Evolutionary conservation across 805 yeast species (phyloP), one percentile per base, ranked within the genome.

Genomic region (Kodamaea hsintzibuensis): DNA sequence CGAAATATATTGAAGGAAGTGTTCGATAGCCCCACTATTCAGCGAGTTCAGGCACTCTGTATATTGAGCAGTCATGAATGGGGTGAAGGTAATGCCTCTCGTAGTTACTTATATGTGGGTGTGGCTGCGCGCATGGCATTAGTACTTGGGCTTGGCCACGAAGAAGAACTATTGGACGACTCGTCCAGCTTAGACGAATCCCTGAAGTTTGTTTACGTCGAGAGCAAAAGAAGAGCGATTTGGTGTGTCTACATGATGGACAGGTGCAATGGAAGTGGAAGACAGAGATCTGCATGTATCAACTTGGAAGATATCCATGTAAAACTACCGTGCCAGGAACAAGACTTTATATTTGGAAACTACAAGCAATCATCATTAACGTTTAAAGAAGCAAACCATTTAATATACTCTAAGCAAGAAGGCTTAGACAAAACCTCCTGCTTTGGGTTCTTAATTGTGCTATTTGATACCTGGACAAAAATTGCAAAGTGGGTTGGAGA

Each of bases 181-280:
- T 35, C 30, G 7, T 35, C 47, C 12, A 43, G 18, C 17, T 25
- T 53, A 16, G 57, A 57, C 51, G 62, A 60, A n/a, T 45, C 51
- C 6, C 49, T 57, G 10, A 37, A 47, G 9, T 63, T 64, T 37
- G 64, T 73, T 17, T 53, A 60, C 6, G 50, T 57, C 12, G 79
- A 74, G 51, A 61, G 67, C 27, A 66, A 70, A 56, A 47, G 76
- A 35, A 56, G 79, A 44, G 72, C 79, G 2, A 59, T 74, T 3
- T 74, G 79, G 79, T 57, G 71, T 3, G 75, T 72, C 10, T 73
- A 68, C 51, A 72, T 74, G 76, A 72, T 74, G 77, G 79, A 74
- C 55, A 53, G 76, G 38, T 72, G 77, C 53, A 72, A 67, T 38
- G 66, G 74, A 7, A 67, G 74, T 55, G 76, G 76, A 2, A 56